Evolutionary conservation across 768 basidiomycete species (phyloP).

Genomic region (Candolleomyces aberdarensis): DNA sequence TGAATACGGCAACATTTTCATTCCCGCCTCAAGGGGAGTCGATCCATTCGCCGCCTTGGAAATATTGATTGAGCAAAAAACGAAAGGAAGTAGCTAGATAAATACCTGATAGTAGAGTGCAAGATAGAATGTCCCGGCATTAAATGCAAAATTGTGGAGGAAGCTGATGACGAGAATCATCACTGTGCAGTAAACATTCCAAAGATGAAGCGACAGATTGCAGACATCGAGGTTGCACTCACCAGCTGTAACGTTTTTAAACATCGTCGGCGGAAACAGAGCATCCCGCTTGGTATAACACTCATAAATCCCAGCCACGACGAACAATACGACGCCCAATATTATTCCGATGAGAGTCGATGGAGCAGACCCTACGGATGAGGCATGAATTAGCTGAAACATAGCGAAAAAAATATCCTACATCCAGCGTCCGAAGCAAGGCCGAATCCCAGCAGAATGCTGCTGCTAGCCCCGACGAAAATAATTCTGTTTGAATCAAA

Average conservation of each 20-base stretch:
- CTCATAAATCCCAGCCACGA: conserved; percentile 67
- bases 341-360: conserved; percentile 60
- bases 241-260: conserved; percentile 62
- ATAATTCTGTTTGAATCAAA: conserved; percentile 42
- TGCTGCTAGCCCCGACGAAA: conserved; percentile 73
- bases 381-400: not conserved
- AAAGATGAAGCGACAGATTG: conserved; percentile 13
- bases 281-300: conserved; percentile 62
- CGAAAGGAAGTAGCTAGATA: conserved; percentile 11
- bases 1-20: conserved; percentile 79
- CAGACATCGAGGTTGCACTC: conserved; percentile 18
- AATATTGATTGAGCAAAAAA: conserved; percentile 9
- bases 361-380: conserved; percentile 55
- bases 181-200: conserved; percentile 36
- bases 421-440: conserved; percentile 68
- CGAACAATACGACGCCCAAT: conserved; percentile 50
- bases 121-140: conserved; percentile 82
- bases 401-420: conserved; percentile 34
- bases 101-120: conserved; percentile 79
- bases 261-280: conserved; percentile 64
- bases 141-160: conserved; percentile 82
- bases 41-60: conserved; percentile 65
- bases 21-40: conserved; percentile 68
- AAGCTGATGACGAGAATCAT: conserved; percentile 67
- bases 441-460: conserved; percentile 77